These are phyloP conservation scores for Thymus mandschuricus DNA, from an alignment of 257 asterid species.

Conservation along the genomic window DNA sequence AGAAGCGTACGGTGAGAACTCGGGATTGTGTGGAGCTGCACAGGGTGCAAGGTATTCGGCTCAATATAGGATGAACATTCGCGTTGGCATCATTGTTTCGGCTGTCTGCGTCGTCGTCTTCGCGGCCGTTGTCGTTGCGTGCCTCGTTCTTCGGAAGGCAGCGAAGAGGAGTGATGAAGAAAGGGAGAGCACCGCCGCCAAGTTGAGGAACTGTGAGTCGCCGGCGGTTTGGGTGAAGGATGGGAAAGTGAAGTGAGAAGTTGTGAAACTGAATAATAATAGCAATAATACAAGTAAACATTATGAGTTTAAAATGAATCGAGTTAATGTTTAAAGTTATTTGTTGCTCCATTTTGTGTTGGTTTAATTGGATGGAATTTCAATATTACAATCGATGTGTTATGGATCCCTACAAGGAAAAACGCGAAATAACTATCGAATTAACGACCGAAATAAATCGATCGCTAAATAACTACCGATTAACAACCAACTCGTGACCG, in stretches of 20 bases:
- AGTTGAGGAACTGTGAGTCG: background rate
- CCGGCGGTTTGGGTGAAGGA: background rate
- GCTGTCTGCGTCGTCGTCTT: slow-evolving; percentile 44
- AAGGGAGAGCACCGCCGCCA: background rate
- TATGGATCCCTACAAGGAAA: too few relatives aligned
- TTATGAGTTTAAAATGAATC: too few relatives aligned
- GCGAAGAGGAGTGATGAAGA: background rate
- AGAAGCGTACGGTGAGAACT: slow-evolving; percentile 49
- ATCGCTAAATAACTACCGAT: too few relatives aligned
- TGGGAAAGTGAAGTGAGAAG: background rate
- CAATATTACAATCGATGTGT: too few relatives aligned
- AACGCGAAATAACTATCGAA: too few relatives aligned
- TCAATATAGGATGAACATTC: slow-evolving; percentile 35
- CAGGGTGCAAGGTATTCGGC: slow-evolving; percentile 34
- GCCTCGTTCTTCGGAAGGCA: slow-evolving; percentile 33
- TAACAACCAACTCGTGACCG: too few relatives aligned
- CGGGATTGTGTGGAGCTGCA: slow-evolving; percentile 67
- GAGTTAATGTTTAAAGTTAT: too few relatives aligned
- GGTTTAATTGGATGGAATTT: too few relatives aligned
- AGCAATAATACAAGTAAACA: too few relatives aligned
- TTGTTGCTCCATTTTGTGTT: too few relatives aligned
- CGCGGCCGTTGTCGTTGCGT: slow-evolving; percentile 40
- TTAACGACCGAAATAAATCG: too few relatives aligned
- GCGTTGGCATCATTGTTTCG: slow-evolving; percentile 51
- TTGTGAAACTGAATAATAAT: background rate